Evolutionary conservation across 2,329 filamentous ascomycete species (phyloP).

Genomic region (Hymenoscyphus fraxineus): DNA sequence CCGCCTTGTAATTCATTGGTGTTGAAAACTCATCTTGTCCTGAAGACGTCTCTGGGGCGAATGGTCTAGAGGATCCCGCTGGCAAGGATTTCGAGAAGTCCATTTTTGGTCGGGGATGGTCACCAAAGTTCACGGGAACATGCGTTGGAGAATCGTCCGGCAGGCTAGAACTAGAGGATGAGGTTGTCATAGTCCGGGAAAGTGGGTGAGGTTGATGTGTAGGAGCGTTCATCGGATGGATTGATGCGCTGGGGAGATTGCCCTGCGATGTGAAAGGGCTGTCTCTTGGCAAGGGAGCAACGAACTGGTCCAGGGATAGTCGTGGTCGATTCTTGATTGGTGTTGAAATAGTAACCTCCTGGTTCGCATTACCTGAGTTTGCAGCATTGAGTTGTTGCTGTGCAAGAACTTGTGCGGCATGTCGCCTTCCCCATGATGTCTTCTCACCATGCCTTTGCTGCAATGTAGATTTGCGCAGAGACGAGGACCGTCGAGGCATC

Average conservation of each 20-base stretch:
- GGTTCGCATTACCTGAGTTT: conserved; percentile 12
- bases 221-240: conserved; percentile 44
- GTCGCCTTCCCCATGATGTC: conserved; percentile 57
- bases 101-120: conserved; percentile 48
- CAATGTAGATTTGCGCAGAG: conserved; percentile 79
- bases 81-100: conserved; percentile 76
- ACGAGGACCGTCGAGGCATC: conserved; percentile 67
- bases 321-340: conserved; percentile 62
- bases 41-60: conserved; percentile 37
- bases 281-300: conserved; percentile 62
- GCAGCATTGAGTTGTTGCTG: conserved; percentile 26
- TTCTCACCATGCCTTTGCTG: conserved; percentile 76
- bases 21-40: conserved; percentile 61
- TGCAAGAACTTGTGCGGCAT: conserved; percentile 46
- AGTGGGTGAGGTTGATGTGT: conserved; percentile 70
- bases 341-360: conserved; percentile 53
- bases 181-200: conserved; percentile 81
- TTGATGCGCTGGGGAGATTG: conserved; percentile 50
- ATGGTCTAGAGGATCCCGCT: conserved; percentile 55
- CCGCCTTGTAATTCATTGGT: conserved; percentile 71
- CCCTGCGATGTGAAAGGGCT: conserved; percentile 58
- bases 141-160: conserved; percentile 69
- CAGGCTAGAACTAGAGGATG: conserved; percentile 76
- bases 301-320: conserved; percentile 74
- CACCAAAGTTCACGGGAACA: conserved; percentile 51